Base-by-base conservation (phyloP, 1,284 basidiomycete genomes). In the Albatrellus sp. region DNA sequence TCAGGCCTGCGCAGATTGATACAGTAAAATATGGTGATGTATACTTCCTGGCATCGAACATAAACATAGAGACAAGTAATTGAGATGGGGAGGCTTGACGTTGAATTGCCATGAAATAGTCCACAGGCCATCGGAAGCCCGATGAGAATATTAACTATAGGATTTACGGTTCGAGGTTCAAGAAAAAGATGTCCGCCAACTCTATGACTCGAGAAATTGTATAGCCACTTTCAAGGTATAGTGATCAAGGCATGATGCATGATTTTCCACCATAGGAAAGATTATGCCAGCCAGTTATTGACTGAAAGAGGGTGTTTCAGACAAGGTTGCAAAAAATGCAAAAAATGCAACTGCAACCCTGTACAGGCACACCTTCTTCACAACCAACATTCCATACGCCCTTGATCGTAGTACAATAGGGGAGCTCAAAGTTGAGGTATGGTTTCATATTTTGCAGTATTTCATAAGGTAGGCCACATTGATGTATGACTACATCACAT, bases 381-480 rank as follows among this genome's bases (percentile, higher is more conserved):
- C 87, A 90, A 13, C 73, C 77, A 46, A 86, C 81, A 49, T 78
- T 77, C 67, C 73, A 70, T 17, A 71, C 75, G 51, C 77, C 71
- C 34, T 64, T 52, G 50, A 90, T 83, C 30, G 68, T 59, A 29
- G 75, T 78, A 63, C 85, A 90, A 60, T 90, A n/a, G n/a, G n/a
- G n/a, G n/a, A n/a, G n/a, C n/a, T n/a, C n/a, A n/a, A n/a, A n/a
- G n/a, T n/a, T n/a, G n/a, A n/a, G n/a, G n/a, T n/a, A n/a, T n/a
- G n/a, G n/a, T n/a, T n/a, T n/a, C n/a, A n/a, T n/a, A n/a, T n/a
- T n/a, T n/a, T n/a, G n/a, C n/a, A n/a, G n/a, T n/a, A n/a, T n/a
- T n/a, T n/a, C n/a, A n/a, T n/a, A n/a, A n/a, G n/a, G n/a, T n/a
- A n/a, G n/a, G n/a, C n/a, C n/a, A n/a, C n/a, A n/a, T n/a, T n/a